Conservation (phyloP, 768 basidiomycete genomes). For the Tricholoma sp. region DNA sequence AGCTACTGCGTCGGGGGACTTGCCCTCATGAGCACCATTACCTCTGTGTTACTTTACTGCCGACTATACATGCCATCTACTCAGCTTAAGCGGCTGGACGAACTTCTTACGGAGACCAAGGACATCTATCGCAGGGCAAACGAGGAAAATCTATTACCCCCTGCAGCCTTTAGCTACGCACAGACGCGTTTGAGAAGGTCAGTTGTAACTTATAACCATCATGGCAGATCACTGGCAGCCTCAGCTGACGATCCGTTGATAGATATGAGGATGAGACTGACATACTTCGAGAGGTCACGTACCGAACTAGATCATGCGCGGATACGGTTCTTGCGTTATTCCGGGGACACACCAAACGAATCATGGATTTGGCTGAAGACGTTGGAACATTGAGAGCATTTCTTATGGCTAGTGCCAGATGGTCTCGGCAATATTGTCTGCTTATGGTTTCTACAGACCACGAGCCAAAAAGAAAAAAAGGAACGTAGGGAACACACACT, state of each 20-base stretch:
- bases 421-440: not conserved
- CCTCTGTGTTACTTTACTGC: not conserved
- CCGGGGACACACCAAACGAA: not conserved
- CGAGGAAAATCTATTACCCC: not conserved
- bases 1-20: conserved; percentile 7
- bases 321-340: not conserved
- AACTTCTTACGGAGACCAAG: conserved; percentile 2
- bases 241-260: too few species aligned
- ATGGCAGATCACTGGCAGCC: too few species aligned
- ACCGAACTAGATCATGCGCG: not conserved
- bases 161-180: not conserved
- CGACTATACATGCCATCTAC: not conserved
- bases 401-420: not conserved
- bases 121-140: not conserved
- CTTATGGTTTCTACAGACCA: too few species aligned
- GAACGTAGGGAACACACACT: too few species aligned
- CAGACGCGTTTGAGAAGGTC: not conserved
- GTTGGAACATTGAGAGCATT: not conserved
- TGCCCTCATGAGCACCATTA: conserved; percentile 1
- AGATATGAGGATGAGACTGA: not conserved
- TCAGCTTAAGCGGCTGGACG: conserved; percentile 2
- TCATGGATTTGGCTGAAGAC: not conserved
- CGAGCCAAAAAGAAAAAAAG: too few species aligned
- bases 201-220: too few species aligned
- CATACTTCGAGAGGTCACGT: not conserved